These are phyloP conservation scores for Neonectria ditissima DNA, from an alignment of 2,329 filamentous ascomycete species.

Conservation along the genomic window DNA sequence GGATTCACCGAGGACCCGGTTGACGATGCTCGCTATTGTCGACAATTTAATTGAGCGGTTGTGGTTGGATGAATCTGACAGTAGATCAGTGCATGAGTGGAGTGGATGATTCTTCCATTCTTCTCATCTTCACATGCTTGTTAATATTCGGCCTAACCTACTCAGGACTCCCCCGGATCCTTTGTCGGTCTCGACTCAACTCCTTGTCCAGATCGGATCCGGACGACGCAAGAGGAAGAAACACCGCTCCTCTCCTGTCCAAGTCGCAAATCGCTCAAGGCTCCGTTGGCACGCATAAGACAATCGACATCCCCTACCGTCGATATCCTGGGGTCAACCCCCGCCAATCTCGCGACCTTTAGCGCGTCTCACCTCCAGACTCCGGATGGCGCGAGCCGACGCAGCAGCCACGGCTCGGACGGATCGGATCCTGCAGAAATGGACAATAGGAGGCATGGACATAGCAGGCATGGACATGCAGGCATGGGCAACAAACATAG, in stretches of 20 bases:
- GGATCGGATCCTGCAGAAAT: background rate
- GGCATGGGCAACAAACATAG: no score
- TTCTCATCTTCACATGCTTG: no score
- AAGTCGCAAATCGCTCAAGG: conserved; percentile 22
- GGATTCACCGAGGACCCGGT: no score
- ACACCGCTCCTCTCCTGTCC: no score
- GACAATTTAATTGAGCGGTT: no score
- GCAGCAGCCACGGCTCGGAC: conserved; percentile 4
- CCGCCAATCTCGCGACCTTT: conserved; percentile 7
- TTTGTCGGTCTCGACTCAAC: background rate
- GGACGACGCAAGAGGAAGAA: background rate
- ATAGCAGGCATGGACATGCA: no score
- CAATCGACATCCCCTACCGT: background rate
- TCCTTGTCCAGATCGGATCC: conserved; percentile 5
- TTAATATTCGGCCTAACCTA: no score
- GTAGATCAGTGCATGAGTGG: no score
- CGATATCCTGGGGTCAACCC: background rate
- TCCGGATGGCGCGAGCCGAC: conserved; percentile 8
- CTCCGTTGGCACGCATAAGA: background rate
- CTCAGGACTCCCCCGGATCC: background rate
- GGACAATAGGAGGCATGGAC: background rate
- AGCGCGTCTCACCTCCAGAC: conserved; percentile 10
- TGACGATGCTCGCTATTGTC: no score
- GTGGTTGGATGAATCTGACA: no score
- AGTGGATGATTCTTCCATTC: no score